Base-by-base conservation (phyloP, 2,329 filamentous ascomycete species). In the Metarhizium brunneum region DNA sequence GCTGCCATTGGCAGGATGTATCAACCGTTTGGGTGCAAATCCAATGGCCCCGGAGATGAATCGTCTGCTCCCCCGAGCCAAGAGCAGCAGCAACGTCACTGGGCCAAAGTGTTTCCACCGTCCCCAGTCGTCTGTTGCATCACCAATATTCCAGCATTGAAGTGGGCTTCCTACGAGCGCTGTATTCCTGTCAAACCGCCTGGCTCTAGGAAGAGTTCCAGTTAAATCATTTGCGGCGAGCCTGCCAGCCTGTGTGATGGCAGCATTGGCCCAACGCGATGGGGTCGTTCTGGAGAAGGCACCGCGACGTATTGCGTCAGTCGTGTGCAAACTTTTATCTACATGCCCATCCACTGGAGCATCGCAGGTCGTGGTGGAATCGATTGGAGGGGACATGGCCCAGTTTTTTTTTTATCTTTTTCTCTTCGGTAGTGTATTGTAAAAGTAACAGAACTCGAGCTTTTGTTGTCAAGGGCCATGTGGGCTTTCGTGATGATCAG, bases 271-370 rank as follows among this genome's bases (percentile, higher is more conserved):
- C 11, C 14, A 25, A 35, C 50, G 35, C 50, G 35, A 51, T 51
- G 54, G 54, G 50, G 14, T 32, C 50, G 25, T 45, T 25, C 42
- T 49, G 45, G 54, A 43, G 52, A 50, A 50, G 10, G 25, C 1
- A 35, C 36, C 47, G 47, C 32, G 45, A 43, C 43, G 30, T 25
- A 40, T 57, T 59, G 58, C 56, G 58, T 59, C 58, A 59, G 53
- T 45, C 20, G 4, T 11, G 42, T 30, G 58, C 52, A 56, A 54
- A 53, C 56, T 56, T 56, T 57, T 57, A 49, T 49, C 52, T 52
- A 38, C 54, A 50, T 42, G 29, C 35, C 42, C 25, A 36, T 47
- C 45, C 52, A 51, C 54, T 56, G 48, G 55, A 48, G 47, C 52
- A 18, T 42, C 47, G 14, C 29, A 6, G 43, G 35, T 14, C 16